phyloP scores from a whole-genome alignment of 768 basidiomycete species.

The Mycena vulgaris region DNA sequence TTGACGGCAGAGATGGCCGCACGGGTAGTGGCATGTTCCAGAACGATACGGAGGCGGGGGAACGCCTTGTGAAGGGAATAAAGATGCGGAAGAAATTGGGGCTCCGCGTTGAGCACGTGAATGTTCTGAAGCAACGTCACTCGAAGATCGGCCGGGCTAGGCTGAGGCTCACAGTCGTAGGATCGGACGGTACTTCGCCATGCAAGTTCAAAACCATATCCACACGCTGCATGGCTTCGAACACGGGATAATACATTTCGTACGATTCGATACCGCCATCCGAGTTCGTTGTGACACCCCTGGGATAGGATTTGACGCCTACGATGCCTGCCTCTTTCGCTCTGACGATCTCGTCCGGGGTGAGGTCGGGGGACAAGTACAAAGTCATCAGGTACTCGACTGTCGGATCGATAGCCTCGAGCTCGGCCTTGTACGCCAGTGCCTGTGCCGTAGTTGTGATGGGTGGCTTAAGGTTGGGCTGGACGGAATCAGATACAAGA shows the following conservation, averaged over 20 bases:
- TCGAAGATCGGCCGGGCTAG: slow-evolving; percentile 17
- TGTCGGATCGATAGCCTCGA: slow-evolving; percentile 81
- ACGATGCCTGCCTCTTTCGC: slow-evolving; percentile 89
- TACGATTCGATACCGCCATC: slow-evolving; percentile 98
- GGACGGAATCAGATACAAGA: slow-evolving; percentile 24
- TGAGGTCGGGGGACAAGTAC: slow-evolving; percentile 93
- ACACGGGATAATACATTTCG: slow-evolving; percentile 92
- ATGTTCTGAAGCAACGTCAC: slow-evolving; percentile 70
- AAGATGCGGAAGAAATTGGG: slow-evolving; percentile 90
- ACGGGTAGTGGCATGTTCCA: slow-evolving; percentile 96
- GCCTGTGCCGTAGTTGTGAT: slow-evolving; percentile 88
- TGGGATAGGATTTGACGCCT: slow-evolving; percentile 97
- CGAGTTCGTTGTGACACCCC: slow-evolving; percentile 98
- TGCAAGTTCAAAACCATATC: slow-evolving; percentile 97
- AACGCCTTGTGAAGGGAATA: slow-evolving; percentile 85
- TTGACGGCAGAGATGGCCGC: slow-evolving; percentile 92
- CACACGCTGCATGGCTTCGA: slow-evolving; percentile 93
- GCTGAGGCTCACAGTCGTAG: slow-evolving; percentile 47
- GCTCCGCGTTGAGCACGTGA: slow-evolving; percentile 95
- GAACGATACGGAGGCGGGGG: slow-evolving; percentile 92
- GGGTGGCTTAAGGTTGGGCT: slow-evolving; percentile 96
- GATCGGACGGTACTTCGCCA: slow-evolving; percentile 95
- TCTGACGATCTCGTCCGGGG: slow-evolving; percentile 91
- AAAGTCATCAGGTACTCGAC: slow-evolving; percentile 96
- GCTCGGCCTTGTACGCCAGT: slow-evolving; percentile 81